Conservation (phyloP, 768 basidiomycete species). For the Tremella yokohamensis region DNA sequence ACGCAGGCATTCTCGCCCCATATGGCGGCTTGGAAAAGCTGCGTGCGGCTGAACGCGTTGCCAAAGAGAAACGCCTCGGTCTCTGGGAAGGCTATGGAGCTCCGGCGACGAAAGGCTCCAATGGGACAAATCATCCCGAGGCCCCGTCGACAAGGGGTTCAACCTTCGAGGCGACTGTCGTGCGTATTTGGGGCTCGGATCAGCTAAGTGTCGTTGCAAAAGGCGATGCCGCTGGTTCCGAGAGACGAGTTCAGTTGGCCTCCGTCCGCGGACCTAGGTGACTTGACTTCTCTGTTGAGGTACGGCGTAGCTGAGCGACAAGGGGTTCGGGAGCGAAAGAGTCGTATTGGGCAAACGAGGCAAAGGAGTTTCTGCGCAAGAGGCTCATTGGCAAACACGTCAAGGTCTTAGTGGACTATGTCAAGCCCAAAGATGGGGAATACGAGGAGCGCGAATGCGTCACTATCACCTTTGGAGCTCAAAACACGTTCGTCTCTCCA, state of each 20-base stretch:
- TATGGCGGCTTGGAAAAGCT: slow-evolving; percentile 82
- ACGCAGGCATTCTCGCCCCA: slow-evolving; percentile 86
- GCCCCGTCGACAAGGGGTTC: slow-evolving; percentile 38
- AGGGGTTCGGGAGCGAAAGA: slow-evolving; percentile 78
- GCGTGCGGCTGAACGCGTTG: slow-evolving; percentile 71
- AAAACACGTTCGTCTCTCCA: slow-evolving; percentile 66
- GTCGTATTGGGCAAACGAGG: slow-evolving; percentile 83
- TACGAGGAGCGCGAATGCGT: slow-evolving; percentile 90
- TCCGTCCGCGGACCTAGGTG: slow-evolving; percentile 83
- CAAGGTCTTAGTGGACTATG: slow-evolving; percentile 66
- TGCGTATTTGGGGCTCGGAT: slow-evolving; percentile 88
- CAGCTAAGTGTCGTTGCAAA: slow-evolving; percentile 77
- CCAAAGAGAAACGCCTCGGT: slow-evolving; percentile 57
- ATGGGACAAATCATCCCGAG: slow-evolving; percentile 19
- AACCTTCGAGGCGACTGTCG: slow-evolving; percentile 73
- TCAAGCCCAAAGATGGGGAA: slow-evolving; percentile 86
- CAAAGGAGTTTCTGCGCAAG: slow-evolving; percentile 86
- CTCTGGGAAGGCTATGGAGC: slow-evolving; percentile 47
- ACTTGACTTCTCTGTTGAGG: background rate
- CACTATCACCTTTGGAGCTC: slow-evolving; percentile 77
- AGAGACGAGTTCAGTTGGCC: slow-evolving; percentile 79
- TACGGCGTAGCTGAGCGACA: slow-evolving; percentile 47
- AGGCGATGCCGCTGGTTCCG: slow-evolving; percentile 60
- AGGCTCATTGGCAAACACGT: slow-evolving; percentile 69
- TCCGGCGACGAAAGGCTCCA: slow-evolving; percentile 27